Base-by-base conservation (phyloP, 139 green algal species). In the Yamagishiella unicocca region DNA sequence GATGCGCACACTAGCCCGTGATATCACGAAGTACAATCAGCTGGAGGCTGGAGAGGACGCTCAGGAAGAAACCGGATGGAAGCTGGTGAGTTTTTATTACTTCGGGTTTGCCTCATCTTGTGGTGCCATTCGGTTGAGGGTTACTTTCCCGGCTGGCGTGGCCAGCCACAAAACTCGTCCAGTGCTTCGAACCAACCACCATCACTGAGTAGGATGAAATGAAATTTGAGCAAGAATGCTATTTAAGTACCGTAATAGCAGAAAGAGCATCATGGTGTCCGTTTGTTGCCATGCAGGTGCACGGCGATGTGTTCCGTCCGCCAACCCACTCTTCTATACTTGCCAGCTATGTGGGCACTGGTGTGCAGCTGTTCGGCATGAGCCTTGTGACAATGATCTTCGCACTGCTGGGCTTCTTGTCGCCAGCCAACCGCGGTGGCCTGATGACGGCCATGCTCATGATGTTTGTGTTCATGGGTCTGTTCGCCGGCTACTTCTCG, bases 1-100 rank as follows among this genome's bases (percentile, higher is more conserved):
- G 96, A 91, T 99, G 90, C 93, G 98, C 77, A 99, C 96, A 4
- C 94, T 99, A 78, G 94, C 96, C 83, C 92, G 96, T 27, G 97
- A 99, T 87, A 99, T 99, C 90, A 95, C 94, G 21, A 96, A 97
- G 90, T 99, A 99, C 97, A 99, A 99, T 92, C 94, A 99, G 93
- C 93, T 99, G 68, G 97, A 99, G 89, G 95, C 94, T 21, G 92
- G 88, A 7, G 97, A 99, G 82, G 97, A 99, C 88, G 95, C 95
- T 25, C 94, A 98, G 90, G 97, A 99, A 88, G 97, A 99, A 91
- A 98, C 96, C 2, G 97, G 97, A 25, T 99, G 97, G 97, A 99
- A 99, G 94, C 93, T 99, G 92, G 95, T 99, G 81, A 25, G 85
- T 21, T 40, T 10, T 19, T 38, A 40, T 33, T 27, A 58, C n/a